A percentile compares a stretch with the other conserved stretches of the same genome.
Conservation (phyloP, 2,329 filamentous ascomycete genomes). For the Aureobasidium musti region DNA sequence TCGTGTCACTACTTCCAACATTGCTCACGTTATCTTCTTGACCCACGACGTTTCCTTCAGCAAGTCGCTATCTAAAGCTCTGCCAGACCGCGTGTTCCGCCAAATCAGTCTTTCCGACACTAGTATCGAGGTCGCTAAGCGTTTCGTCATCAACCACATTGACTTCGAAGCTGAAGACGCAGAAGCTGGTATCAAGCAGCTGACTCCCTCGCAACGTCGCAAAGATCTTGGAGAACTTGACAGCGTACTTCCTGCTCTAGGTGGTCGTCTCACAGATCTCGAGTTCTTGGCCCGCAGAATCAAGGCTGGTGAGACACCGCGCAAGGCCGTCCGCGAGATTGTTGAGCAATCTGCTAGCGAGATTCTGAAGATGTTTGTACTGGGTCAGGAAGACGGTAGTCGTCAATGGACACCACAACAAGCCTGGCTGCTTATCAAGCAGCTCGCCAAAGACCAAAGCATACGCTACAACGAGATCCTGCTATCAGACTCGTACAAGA, state of each 20-base stretch:
- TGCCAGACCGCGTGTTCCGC: conserved; percentile 89
- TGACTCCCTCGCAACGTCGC: conserved; percentile 52
- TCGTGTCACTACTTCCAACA: conserved; percentile 76
- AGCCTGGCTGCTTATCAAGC: conserved; percentile 85
- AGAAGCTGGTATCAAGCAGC: conserved; percentile 45
- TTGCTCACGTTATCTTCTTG: conserved; percentile 92
- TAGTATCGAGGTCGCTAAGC: conserved; percentile 78
- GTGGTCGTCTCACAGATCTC: conserved; percentile 91
- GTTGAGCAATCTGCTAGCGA: conserved; percentile 86
- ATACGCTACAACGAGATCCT: conserved; percentile 86
- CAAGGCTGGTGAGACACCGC: conserved; percentile 80
- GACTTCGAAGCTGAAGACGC: conserved; percentile 52
- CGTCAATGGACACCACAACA: conserved; percentile 79
- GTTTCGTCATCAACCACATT: conserved; percentile 83
- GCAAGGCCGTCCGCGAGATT: conserved; percentile 80
- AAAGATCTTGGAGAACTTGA: conserved; percentile 72
- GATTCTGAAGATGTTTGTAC: conserved; percentile 88
- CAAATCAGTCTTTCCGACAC: conserved; percentile 85
- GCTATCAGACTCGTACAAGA: conserved; percentile 71
- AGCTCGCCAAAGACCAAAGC: conserved; percentile 66
- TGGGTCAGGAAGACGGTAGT: conserved; percentile 59
- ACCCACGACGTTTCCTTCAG: conserved; percentile 87
- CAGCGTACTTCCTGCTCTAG: conserved; percentile 75
- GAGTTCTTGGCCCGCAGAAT: conserved; percentile 91
- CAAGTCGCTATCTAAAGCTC: conserved; percentile 80